phyloP scores from a whole-genome alignment of 2,329 filamentous ascomycete species.

The Pseudogymnoascus sp. region DNA sequence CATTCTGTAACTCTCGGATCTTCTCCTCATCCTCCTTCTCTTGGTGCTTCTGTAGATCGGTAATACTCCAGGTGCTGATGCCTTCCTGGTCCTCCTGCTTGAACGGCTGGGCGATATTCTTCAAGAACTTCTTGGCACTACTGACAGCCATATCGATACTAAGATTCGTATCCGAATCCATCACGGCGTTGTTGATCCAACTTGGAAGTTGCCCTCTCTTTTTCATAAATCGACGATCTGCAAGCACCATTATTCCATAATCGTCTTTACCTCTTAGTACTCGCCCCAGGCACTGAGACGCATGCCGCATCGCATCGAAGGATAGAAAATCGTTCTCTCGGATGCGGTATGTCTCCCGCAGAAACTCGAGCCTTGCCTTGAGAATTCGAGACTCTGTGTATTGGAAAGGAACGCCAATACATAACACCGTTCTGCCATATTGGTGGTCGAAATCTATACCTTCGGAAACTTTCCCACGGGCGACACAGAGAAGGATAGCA shows the following conservation, averaged over 20 bases:
- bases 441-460: constrained; percentile 99
- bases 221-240: constrained; percentile 87
- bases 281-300: constrained; percentile 89
- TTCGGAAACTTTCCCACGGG: constrained; percentile 92
- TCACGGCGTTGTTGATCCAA: constrained; percentile 87
- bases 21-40: constrained; percentile 63
- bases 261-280: constrained; percentile 95
- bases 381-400: constrained; percentile 97
- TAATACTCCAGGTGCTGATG: constrained; percentile 82
- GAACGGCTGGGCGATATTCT: constrained; percentile 89
- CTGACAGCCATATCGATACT: constrained; percentile 94
- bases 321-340: constrained; percentile 95
- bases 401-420: constrained; percentile 95
- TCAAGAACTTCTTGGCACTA: constrained; percentile 79
- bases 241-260: constrained; percentile 99
- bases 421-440: constrained; percentile 90
- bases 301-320: constrained; percentile 99
- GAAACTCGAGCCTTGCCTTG: constrained; percentile 88
- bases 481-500: constrained; percentile 88
- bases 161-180: constrained; percentile 79
- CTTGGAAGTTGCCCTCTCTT: constrained; percentile 87
- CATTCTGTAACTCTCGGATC: constrained; percentile 55
- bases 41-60: constrained; percentile 72
- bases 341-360: constrained; percentile 96
- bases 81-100: constrained; percentile 77